Base-by-base conservation (phyloP, 495 filamentous ascomycete species). In the Penicillium antarcticum region DNA sequence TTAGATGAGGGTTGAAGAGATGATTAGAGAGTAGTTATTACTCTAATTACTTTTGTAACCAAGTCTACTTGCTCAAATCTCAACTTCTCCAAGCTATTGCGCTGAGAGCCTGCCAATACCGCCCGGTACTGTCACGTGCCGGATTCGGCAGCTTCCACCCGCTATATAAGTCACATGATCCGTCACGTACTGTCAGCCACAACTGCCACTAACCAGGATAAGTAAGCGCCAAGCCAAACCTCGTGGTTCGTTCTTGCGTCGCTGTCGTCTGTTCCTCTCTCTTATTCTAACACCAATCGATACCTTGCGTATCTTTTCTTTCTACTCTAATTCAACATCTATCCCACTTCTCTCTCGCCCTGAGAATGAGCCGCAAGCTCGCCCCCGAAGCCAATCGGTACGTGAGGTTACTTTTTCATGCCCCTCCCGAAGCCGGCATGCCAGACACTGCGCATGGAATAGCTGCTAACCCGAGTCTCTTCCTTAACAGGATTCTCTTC, bases 311-410 rank as follows among this genome's bases (percentile, higher is more conserved):
- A 65, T 64, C 58, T 52, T 23, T 42, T 46, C 51, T 40, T 40
- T 52, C 32, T 47, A 55, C 52, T 51, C 45, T 49, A 53, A 47
- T 45, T 56, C 41, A 50, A 48, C 16, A 51, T 45, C 34, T 18
- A 33, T 37, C 38, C 14, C 11, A 33, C 13, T 35, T 48, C 43
- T 42, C 33, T 35, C 60, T 54, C 59, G 51, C 44, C 61, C 69
- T 62, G 64, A 77, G 72, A 66, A 77, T 77, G 74, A 75, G 72
- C 71, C 72, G 74, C 58, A 95, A 96, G 80, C 86, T 95, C 77
- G 89, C 91, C 75, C 89, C 91, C 70, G 90, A 96, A 87, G 91
- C 92, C 76, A 95, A 95, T 80, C 84, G 89, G 87, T 91, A 78
- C 65, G 87, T 82, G 18, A 29, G 19, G 31, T 62, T 45, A 61